Conservation (phyloP, 129 eudicot species). For the Flaveria bidentis region DNA sequence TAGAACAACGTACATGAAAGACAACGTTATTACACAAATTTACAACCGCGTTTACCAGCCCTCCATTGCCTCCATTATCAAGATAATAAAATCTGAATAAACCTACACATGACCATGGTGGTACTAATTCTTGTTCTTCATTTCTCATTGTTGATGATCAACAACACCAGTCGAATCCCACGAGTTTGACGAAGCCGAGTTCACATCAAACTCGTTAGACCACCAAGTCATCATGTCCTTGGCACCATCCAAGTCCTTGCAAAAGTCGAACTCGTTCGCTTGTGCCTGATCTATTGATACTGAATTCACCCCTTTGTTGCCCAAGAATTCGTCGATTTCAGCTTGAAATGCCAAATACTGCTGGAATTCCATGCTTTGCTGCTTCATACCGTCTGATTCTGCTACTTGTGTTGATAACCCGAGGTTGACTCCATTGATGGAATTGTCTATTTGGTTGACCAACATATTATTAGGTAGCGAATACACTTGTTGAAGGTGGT, state of each 20-base stretch:
- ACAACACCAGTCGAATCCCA: slow-evolving; percentile 51
- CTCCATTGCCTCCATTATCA: slow-evolving; percentile 35
- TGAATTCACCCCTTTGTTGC: slow-evolving; percentile 27
- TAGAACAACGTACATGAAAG: slow-evolving; percentile 25
- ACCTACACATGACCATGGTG: slow-evolving; percentile 6
- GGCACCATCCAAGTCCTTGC: slow-evolving; percentile 32
- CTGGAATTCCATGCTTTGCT: slow-evolving; percentile 24
- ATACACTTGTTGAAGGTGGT: slow-evolving; percentile 10
- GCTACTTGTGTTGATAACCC: slow-evolving; percentile 14
- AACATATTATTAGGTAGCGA: slow-evolving; percentile 3
- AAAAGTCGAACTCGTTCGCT: slow-evolving; percentile 39
- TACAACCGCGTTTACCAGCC: slow-evolving; percentile 31
- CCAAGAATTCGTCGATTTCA: slow-evolving; percentile 36
- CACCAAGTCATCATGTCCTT: slow-evolving; percentile 62
- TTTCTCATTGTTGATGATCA: slow-evolving; percentile 35
- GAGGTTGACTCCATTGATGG: slow-evolving; percentile 19
- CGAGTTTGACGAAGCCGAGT: slow-evolving; percentile 52
- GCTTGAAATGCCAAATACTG: slow-evolving; percentile 34
- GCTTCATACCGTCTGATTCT: slow-evolving; percentile 24
- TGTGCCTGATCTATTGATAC: slow-evolving; percentile 21
- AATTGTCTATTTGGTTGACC: background rate
- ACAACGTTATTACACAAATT: slow-evolving; percentile 38
- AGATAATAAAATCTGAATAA: slow-evolving; percentile 30
- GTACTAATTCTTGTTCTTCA: slow-evolving; percentile 23
- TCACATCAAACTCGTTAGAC: slow-evolving; percentile 56